Evolutionary conservation across 148 eudicot species (phyloP).

Genomic region (Rhododendron kiyosumense): DNA sequence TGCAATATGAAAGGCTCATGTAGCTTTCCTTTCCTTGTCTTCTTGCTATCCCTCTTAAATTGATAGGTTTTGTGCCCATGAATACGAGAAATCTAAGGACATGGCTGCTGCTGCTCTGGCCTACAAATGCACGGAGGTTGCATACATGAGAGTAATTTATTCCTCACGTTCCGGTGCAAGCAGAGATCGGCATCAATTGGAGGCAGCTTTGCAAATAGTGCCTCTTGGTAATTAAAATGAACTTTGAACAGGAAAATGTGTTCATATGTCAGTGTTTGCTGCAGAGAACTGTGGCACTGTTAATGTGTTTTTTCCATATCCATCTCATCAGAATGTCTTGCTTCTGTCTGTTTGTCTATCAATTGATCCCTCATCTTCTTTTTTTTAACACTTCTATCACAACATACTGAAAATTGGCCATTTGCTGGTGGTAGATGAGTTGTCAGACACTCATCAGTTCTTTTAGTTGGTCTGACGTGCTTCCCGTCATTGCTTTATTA

Average conservation of each 20-base stretch:
- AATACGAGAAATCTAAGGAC: slow-evolving; percentile 78
- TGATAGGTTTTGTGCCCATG: slow-evolving; percentile 82
- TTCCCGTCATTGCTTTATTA: slow-evolving; percentile 16
- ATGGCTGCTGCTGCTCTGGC: slow-evolving; percentile 96
- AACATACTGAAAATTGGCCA: too few species aligned
- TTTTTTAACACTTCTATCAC: background rate
- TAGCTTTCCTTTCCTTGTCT: slow-evolving; percentile 1
- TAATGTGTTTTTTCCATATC: background rate
- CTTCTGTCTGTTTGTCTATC: background rate
- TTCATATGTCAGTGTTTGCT: background rate
- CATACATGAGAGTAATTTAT: slow-evolving; percentile 77
- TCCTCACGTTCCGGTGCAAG: slow-evolving; percentile 53
- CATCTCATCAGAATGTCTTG: background rate
- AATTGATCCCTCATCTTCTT: background rate
- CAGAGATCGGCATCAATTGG: slow-evolving; percentile 76
- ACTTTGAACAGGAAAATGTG: background rate
- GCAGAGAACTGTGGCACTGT: background rate
- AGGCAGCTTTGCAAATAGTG: slow-evolving; percentile 63
- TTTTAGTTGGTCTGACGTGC: slow-evolving; percentile 12
- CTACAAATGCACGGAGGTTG: slow-evolving; percentile 89
- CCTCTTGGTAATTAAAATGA: slow-evolving; percentile 55
- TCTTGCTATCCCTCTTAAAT: slow-evolving; percentile 9
- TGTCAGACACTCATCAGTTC: background rate
- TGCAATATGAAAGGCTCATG: slow-evolving; percentile 9
- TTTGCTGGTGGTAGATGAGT: too few species aligned